phyloP scores from a whole-genome alignment of 2,329 filamentous ascomycete species.

The Ustulina deusta region DNA sequence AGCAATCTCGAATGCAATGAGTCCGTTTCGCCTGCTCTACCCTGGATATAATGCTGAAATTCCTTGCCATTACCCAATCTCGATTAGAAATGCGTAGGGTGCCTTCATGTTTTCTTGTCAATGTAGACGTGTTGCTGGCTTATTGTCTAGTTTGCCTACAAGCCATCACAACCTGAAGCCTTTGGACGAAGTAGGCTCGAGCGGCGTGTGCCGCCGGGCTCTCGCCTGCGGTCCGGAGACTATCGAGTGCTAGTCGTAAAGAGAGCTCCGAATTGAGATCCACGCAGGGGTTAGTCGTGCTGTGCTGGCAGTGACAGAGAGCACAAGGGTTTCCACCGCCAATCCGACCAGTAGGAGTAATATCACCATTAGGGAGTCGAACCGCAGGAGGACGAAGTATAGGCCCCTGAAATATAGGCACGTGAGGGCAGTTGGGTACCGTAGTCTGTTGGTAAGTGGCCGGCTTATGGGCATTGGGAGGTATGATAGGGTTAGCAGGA shows the following conservation, averaged over 20 bases:
- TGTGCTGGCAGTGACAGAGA: constrained; percentile 40
- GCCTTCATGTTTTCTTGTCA: not conserved
- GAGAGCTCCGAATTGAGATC: constrained; percentile 46
- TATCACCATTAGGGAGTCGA: constrained; percentile 29
- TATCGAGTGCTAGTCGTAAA: constrained; percentile 49
- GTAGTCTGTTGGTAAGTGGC: constrained; percentile 10
- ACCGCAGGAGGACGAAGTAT: constrained; percentile 16
- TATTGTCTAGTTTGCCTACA: constrained; percentile 6
- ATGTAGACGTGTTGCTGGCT: constrained; percentile 2
- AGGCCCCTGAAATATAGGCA: not conserved
- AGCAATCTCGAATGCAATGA: constrained; percentile 1
- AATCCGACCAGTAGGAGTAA: constrained; percentile 26
- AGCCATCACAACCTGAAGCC: constrained; percentile 36
- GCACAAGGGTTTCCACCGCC: constrained; percentile 39
- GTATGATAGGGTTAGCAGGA: not conserved
- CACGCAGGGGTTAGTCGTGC: constrained; percentile 39
- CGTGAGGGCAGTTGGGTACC: not conserved
- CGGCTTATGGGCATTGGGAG: constrained; percentile 7
- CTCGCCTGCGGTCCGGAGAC: constrained; percentile 39
- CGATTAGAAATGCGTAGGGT: not conserved
- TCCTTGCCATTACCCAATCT: not conserved
- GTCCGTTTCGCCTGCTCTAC: not conserved
- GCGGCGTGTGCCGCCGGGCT: constrained; percentile 13
- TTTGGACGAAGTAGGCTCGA: constrained; percentile 29
- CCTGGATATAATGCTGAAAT: not conserved